Evolutionary conservation across 495 filamentous ascomycete species (phyloP), one percentile per base, ranked within the genome.

Genomic region (Penicillium manginii): DNA sequence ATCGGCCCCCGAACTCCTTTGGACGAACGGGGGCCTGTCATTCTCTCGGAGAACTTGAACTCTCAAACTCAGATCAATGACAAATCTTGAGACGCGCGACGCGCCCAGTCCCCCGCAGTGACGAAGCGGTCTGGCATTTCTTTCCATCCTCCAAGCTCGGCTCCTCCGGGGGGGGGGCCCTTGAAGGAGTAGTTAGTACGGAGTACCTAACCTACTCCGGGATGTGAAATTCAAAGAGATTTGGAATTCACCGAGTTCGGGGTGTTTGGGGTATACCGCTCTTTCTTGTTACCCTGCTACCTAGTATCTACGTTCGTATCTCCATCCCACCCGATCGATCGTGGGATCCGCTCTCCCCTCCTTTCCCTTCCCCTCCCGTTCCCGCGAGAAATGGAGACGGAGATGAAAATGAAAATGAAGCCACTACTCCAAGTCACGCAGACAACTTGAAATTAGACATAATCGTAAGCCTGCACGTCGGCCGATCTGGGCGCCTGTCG

Each of bases 21-120:
- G 15, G 35, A 39, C 35, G 35, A 39, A 39, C 35, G 15, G 35
- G 35, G 6, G 6, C 35, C 35, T 39, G 35, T 43, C 40, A 43
- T 17, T 43, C 40, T 37, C 35, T 29, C 26, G 26, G 26, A 4
- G 26, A 29, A n/a, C n/a, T n/a, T n/a, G n/a, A n/a, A n/a, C n/a
- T n/a, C n/a, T n/a, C n/a, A n/a, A n/a, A n/a, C n/a, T n/a, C n/a
- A n/a, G n/a, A n/a, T 33, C 61, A 29, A 52, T 68, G 62, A 68
- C 65, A 65, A 68, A 68, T 68, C 39, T 32, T 58, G 59, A 67
- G 55, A 64, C 64, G 55, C 57, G 60, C 48, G 47, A 52, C 40
- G 45, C 17, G 40, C 40, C 23, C n/a, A n/a, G n/a, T n/a, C n/a
- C n/a, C n/a, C n/a, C n/a, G n/a, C n/a, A n/a, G n/a, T n/a, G n/a